Evolutionary conservation across 108 stramenopile genomes (phyloP).

Genomic region (Phaeodactylum tricornutum): DNA sequence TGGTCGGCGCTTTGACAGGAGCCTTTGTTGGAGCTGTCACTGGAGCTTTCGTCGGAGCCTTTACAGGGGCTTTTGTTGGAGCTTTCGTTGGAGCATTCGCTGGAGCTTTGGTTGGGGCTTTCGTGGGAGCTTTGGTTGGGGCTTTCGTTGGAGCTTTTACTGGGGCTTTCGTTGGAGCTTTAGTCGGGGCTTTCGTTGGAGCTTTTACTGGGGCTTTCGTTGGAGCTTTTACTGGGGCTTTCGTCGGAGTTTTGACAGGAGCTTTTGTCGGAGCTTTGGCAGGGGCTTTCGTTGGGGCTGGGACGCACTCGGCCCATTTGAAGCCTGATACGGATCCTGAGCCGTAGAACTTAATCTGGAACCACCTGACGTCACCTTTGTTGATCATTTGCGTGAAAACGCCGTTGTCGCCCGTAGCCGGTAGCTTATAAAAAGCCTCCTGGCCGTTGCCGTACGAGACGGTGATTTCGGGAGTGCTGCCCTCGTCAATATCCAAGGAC

Average conservation of each 20-base stretch:
- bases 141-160: constrained; percentile 8
- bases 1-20: constrained; percentile 15
- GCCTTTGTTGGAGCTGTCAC: constrained; percentile 6
- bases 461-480: no score
- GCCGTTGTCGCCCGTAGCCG: no score
- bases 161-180: constrained; percentile 11
- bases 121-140: constrained; percentile 12
- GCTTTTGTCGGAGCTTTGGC: constrained; percentile 11
- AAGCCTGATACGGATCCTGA: constrained; percentile 1
- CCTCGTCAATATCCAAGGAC: constrained; percentile 10
- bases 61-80: neutral
- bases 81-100: constrained; percentile 6
- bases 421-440: no score
- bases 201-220: constrained; percentile 6
- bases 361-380: no score
- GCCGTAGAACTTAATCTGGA: no score
- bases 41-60: constrained; percentile 1
- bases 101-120: constrained; percentile 4
- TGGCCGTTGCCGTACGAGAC: no score
- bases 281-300: constrained; percentile 4
- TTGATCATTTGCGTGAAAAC: no score
- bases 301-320: no score
- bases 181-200: constrained; percentile 10
- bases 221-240: constrained; percentile 7
- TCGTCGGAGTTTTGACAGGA: constrained; percentile 8